Percentiles rank a stretch among this genome's conserved stretches.
These are phyloP conservation scores for Luffa acutangula DNA, from an alignment of 306 rosid genomes.

Conservation along the genomic window DNA sequence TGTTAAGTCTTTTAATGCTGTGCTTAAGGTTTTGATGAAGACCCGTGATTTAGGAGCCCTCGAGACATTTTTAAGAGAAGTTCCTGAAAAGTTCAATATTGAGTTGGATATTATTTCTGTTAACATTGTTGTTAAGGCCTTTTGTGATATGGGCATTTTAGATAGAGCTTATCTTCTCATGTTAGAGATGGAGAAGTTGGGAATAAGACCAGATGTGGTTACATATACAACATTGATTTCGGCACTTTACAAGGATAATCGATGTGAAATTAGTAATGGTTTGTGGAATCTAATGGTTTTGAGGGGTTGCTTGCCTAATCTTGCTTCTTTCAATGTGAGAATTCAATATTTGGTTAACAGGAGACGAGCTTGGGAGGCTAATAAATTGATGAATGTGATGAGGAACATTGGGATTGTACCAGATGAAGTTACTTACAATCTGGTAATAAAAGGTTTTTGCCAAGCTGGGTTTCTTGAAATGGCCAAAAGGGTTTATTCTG, in stretches of 20 bases:
- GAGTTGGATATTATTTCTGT: constrained; percentile 36
- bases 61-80: constrained; percentile 18
- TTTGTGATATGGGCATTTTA: constrained; percentile 33
- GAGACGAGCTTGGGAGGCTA: constrained; percentile 68
- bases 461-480: constrained; percentile 42
- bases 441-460: constrained; percentile 69
- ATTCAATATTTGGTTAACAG: constrained; percentile 36
- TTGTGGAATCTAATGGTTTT: constrained; percentile 69
- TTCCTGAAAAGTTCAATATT: constrained; percentile 24
- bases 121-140: constrained; percentile 49
- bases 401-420: constrained; percentile 34
- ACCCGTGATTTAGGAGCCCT: constrained; percentile 24
- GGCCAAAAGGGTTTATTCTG: constrained; percentile 57
- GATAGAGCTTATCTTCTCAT: constrained; percentile 42
- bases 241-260: constrained; percentile 38
- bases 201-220: constrained; percentile 51
- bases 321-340: constrained; percentile 63
- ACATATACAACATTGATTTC: constrained; percentile 63
- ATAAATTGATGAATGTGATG: constrained; percentile 41
- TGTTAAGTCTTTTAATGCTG: constrained; percentile 62
- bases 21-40: constrained; percentile 49
- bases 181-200: constrained; percentile 37
- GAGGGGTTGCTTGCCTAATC: constrained; percentile 52
- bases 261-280: constrained; percentile 55
- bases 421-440: constrained; percentile 56